Evolutionary conservation across 768 basidiomycete genomes (phyloP), one percentile per base, ranked within the genome.

Genomic region (Chiua virens): DNA sequence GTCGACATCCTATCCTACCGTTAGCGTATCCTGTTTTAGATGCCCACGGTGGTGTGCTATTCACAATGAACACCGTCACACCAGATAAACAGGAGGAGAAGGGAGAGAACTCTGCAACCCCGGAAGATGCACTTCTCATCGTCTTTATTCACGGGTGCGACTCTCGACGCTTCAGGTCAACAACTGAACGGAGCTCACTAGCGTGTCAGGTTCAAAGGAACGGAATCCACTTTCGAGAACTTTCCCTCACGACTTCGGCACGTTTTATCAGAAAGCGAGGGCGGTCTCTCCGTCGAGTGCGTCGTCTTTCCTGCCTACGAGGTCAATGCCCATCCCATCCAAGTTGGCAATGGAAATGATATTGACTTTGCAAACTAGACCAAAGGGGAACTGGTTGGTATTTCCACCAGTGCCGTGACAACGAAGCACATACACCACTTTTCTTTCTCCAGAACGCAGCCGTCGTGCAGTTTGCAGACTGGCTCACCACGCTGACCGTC

Each of bases 221-320:
- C 78, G 23, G 86, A 91, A 52, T 75, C 81, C 15, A 89, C 89
- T 0, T 94, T 94, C 55, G 75, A 72, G 34, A 75, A 77, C 50
- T 98, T 97, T 59, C 94, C 94, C 2, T 76, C 83, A 45, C 77
- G 92, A 45, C 73, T 98, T 25, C 80, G 82, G 52, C 90, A 96
- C 62, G 69, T 92, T 38, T 74, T 96, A 5, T 73, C 83, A 8
- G 81, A 88, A 60, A 86, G 82, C 0, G 73, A 89, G 22, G 66
- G 73, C 3, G 71, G 79, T 35, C 69, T 81, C 5, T 62, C 63
- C 28, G 82, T 89, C 10, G 89, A 95, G 65, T 87, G 80, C 53
- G 70, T 86, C n/a, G 75, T 92, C 14, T 97, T 96, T 62, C 94
- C 94, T 21, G 85, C 83, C 2, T 98, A 96, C 59, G 89, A 97